Percentiles rank a stretch among this genome's conserved stretches.
These are phyloP conservation scores for Epichloe aotearoae DNA, from an alignment of 2,329 filamentous ascomycete genomes.

Conservation along the genomic window DNA sequence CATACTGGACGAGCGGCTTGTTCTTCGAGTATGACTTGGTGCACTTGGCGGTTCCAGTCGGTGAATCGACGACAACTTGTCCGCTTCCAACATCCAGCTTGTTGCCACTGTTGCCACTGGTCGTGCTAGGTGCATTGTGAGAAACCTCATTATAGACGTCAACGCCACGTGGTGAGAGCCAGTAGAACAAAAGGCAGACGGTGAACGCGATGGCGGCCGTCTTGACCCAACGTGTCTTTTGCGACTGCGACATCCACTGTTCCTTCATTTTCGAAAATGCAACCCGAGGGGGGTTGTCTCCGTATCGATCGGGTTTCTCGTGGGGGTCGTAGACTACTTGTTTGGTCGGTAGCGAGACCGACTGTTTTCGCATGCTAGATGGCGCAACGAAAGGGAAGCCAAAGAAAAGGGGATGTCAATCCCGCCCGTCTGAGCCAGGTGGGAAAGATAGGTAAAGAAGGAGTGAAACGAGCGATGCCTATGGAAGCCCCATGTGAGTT, in stretches of 20 bases:
- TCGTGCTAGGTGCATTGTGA: neutral
- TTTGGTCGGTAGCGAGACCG: constrained; percentile 48
- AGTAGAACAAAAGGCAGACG: constrained; percentile 49
- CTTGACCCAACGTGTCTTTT: constrained; percentile 53
- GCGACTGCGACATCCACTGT: constrained; percentile 48
- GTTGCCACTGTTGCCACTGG: neutral
- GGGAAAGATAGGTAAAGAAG: constrained; percentile 4
- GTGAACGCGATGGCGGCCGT: constrained; percentile 48
- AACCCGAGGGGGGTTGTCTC: constrained; percentile 31
- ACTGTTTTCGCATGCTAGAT: constrained; percentile 49
- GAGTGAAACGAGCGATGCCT: constrained; percentile 14
- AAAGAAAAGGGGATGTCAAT: constrained; percentile 5
- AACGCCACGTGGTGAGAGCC: constrained; percentile 45
- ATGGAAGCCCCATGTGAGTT: constrained; percentile 7
- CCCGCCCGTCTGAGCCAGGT: neutral
- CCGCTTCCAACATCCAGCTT: constrained; percentile 20
- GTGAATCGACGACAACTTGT: constrained; percentile 44
- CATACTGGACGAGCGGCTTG: constrained; percentile 94
- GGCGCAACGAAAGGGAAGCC: constrained; percentile 1
- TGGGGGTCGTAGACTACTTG: constrained; percentile 44
- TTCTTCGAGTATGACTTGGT: constrained; percentile 70
- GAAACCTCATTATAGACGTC: constrained; percentile 33
- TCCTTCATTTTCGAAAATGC: constrained; percentile 43
- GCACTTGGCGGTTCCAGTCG: constrained; percentile 61
- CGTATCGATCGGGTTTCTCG: constrained; percentile 53